phyloP scores from a whole-genome alignment of 305 asterid species.

The Plantago lanceolata region DNA sequence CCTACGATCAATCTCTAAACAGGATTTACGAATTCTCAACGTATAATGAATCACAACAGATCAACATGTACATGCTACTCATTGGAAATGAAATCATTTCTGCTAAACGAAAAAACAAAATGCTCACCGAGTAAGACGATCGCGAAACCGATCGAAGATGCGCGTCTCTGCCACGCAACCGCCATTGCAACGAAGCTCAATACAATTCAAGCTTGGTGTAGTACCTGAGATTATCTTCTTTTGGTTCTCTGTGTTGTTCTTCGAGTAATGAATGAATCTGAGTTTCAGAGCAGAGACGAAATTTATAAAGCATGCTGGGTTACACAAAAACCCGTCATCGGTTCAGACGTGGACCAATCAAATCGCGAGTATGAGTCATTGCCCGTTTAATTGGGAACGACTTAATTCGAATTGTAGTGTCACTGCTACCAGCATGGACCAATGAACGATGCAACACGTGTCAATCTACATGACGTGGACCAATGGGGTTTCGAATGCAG shows the following conservation, averaged over 20 bases:
- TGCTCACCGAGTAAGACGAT: constrained; percentile 48
- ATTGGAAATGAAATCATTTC: neutral
- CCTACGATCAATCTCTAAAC: no score
- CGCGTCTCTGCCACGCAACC: constrained; percentile 38
- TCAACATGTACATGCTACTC: neutral
- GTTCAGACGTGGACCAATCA: constrained; percentile 48
- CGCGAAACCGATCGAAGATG: constrained; percentile 34
- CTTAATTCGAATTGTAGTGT: constrained; percentile 18
- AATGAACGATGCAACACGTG: constrained; percentile 19
- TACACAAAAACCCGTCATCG: constrained; percentile 28
- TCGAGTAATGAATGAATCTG: constrained; percentile 22
- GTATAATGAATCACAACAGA: neutral
- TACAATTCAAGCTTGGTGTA: neutral
- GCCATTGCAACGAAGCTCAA: constrained; percentile 36
- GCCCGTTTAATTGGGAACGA: neutral
- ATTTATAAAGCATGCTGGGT: constrained; percentile 20
- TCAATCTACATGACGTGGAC: constrained; percentile 47
- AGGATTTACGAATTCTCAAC: neutral
- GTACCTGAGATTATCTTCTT: neutral
- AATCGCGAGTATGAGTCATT: constrained; percentile 16
- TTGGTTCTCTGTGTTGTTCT: neutral
- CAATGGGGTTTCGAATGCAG: constrained; percentile 23
- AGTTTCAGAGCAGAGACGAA: neutral
- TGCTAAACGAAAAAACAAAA: neutral
- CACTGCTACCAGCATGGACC: neutral